Evolutionary conservation across 805 yeast genomes (phyloP), one percentile per base, ranked within the genome.

Genomic region (Saccharomycopsis synnaedendra): DNA sequence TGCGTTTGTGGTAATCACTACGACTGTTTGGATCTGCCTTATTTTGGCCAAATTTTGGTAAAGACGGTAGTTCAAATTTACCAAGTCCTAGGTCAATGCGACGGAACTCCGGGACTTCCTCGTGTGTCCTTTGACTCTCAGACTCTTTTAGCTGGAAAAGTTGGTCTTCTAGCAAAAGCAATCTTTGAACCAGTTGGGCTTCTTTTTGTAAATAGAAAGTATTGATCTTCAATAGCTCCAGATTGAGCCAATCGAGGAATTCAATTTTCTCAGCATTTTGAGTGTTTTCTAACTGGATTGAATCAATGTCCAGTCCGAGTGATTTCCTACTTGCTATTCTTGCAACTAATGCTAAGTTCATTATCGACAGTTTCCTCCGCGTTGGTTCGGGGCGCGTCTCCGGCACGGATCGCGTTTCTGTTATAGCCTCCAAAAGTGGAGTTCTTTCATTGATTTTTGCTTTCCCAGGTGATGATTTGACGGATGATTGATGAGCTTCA

Each of bases 231-330:
- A 45, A 53, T 30, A 81, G 65, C 59, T 86, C 82, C 0, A 55
- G 46, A 47, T 83, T 82, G 4, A 86, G 69, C 94, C 95, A 86
- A 2, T 56, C 59, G n/a, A 71, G 53, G 54, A 86, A 87, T 45
- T 72, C 74, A 3, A 60, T 53, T 41, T 67, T 69, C 8, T 68
- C 72, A n/a, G 65, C 64, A 30, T 57, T 61, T 7, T 40, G 43
- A 9, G 49, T 37, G 45, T 51, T 49, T 40, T 46, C 49, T 27
- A 51, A 41, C 40, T 47, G 47, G 40, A 47, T 44, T 4, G 10
- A 19, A 19, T 19, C 19, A 19, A 19, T 19, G 19, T 19, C 19
- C 19, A 19, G 19, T 19, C 19, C 19, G 19, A 19, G 2, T 19
- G 19, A 19, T 19, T 19, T 19, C 19, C 19, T 19, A 19, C 19